phyloP scores from a whole-genome alignment of 352 stramenopile genomes.

The Phytopythium montanum region DNA sequence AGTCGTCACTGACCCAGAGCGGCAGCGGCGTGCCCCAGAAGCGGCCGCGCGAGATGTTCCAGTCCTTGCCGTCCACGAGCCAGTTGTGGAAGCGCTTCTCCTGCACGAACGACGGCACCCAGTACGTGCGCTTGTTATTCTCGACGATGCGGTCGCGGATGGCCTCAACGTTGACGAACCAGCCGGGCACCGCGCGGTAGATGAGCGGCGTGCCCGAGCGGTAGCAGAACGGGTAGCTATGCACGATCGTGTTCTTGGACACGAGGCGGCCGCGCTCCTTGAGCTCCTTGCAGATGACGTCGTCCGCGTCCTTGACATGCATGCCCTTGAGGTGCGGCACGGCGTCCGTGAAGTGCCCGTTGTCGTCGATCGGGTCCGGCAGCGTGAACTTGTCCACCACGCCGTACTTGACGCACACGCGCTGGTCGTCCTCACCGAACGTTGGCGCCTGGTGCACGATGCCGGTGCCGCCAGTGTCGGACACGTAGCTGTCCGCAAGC shows the following conservation, averaged over 20 bases:
- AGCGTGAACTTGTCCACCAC: constrained; percentile 95
- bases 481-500: constrained; percentile 98
- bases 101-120: constrained; percentile 92
- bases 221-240: constrained; percentile 99
- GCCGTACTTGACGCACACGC: constrained; percentile 95
- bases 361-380: constrained; percentile 96
- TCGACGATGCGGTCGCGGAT: constrained; percentile 95
- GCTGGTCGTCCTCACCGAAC: constrained; percentile 99
- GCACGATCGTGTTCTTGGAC: constrained; percentile 95
- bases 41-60: constrained; percentile 97
- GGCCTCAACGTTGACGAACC: constrained; percentile 99
- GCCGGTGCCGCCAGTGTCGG: constrained; percentile 94
- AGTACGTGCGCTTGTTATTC: constrained; percentile 87
- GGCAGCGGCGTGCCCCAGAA: constrained; percentile 99
- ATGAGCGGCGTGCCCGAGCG: constrained; percentile 99
- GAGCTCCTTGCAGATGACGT: constrained; percentile 94
- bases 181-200: constrained; percentile 98
- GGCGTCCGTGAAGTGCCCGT: constrained; percentile 93
- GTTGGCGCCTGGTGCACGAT: constrained; percentile 98
- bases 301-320: constrained; percentile 98
- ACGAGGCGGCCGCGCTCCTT: constrained; percentile 95
- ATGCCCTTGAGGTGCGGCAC: constrained; percentile 93
- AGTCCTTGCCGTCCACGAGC: constrained; percentile 98
- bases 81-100: constrained; percentile 99
- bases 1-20: constrained; percentile 98